Percentiles rank a stretch among this genome's conserved stretches.
Conservation (phyloP, 2,329 filamentous ascomycete genomes). For the Alternaria ethzedia region DNA sequence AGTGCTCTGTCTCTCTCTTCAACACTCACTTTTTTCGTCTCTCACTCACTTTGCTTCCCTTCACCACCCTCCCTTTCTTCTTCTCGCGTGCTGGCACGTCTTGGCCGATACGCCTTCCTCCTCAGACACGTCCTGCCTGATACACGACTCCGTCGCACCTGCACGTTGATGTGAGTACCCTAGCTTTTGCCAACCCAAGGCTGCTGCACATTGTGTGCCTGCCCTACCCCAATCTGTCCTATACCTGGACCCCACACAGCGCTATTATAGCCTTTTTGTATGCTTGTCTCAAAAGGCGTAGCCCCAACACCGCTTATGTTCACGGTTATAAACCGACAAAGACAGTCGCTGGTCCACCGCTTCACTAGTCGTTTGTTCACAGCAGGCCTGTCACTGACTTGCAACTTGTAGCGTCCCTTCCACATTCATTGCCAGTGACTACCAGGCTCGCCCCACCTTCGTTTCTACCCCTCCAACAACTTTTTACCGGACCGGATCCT, state of each 20-base stretch:
- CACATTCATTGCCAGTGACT: conserved; percentile 25
- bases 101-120: conserved; percentile 42
- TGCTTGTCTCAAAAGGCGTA: conserved; percentile 18
- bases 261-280: conserved; percentile 6
- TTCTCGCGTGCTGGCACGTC: conserved; percentile 48
- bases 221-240: conserved; percentile 12
- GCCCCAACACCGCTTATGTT: conserved; percentile 13
- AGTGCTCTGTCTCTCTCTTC: conserved; percentile 23
- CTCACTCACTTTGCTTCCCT: conserved; percentile 17
- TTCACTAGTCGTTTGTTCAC: conserved; percentile 16
- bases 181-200: conserved; percentile 9
- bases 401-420: conserved; percentile 25
- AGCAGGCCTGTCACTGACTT: conserved; percentile 23
- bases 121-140: conserved; percentile 29
- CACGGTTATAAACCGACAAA: conserved; percentile 18
- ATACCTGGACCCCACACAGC: conserved; percentile 22
- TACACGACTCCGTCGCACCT: conserved; percentile 35
- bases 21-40: conserved; percentile 20
- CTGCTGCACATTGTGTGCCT: conserved; percentile 22
- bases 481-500: conserved; percentile 32
- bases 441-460: conserved; percentile 22
- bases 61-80: conserved; percentile 19
- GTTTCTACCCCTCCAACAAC: conserved; percentile 16
- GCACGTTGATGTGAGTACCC: conserved; percentile 45
- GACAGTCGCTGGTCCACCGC: conserved; percentile 12